phyloP scores from a whole-genome alignment of 768 basidiomycete genomes.

The Phanerodontia chrysosporium region DNA sequence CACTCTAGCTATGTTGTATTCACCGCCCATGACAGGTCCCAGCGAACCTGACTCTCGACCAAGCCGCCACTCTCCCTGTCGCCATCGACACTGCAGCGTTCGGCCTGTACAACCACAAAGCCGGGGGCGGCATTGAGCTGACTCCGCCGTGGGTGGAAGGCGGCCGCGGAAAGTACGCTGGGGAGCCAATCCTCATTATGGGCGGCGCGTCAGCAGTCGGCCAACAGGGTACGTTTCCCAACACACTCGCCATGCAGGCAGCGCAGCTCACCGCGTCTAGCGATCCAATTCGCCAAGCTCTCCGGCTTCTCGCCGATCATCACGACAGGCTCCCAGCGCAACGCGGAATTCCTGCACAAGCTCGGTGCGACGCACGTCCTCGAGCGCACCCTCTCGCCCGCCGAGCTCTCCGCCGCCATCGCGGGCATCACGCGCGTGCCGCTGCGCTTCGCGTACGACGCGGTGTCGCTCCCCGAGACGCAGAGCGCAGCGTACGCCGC shows the following conservation, averaged over 20 bases:
- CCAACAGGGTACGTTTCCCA: conserved; percentile 30
- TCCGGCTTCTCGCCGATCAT: conserved; percentile 21
- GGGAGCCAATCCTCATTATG: conserved; percentile 32
- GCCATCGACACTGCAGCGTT: conserved; percentile 24
- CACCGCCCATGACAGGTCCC: conserved; percentile 20
- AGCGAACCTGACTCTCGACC: conserved; percentile 23
- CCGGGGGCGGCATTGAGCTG: conserved; percentile 22
- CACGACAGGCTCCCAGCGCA: conserved; percentile 24
- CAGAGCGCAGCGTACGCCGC: conserved; percentile 19
- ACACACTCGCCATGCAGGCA: not conserved
- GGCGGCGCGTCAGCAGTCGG: conserved; percentile 36
- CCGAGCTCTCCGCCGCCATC: not conserved
- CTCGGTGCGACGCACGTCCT: conserved; percentile 29
- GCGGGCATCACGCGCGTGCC: conserved; percentile 14
- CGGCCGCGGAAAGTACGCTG: conserved; percentile 26
- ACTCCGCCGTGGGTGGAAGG: conserved; percentile 30
- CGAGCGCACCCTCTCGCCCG: conserved; percentile 16
- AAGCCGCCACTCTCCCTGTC: conserved; percentile 28
- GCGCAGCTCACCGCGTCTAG: not conserved
- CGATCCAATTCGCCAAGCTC: conserved; percentile 9
- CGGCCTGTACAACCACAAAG: conserved; percentile 19
- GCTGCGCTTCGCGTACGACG: conserved; percentile 21
- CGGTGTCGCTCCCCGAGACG: conserved; percentile 18
- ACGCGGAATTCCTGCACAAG: conserved; percentile 16
- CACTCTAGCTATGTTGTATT: not conserved